Base-by-base conservation (phyloP, 2,329 filamentous ascomycete genomes). In the Pseudocercospora pini-densiflorae region DNA sequence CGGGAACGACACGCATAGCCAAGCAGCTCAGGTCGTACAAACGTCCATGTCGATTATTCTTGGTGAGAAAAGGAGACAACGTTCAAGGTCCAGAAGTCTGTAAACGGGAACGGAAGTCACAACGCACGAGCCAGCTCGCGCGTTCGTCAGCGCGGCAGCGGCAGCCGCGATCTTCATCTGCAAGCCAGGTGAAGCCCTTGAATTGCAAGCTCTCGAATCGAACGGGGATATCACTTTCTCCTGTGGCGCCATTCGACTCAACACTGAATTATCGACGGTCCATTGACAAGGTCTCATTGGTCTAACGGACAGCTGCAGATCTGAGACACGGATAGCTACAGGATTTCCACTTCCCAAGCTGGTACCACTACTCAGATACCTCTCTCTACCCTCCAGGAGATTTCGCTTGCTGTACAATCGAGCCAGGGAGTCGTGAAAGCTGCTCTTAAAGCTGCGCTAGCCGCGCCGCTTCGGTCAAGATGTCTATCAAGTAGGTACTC, bases 401-500 rank as follows among this genome's bases (percentile, higher is more conserved):
- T 29, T 40, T 40, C 29, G 54, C 54, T 33, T 58, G 54, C 54
- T 33, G 27, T 58, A 12, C 54, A 58, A 36, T 58, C 54, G 54
- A 33, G 54, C n/a, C 24, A 33, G 54, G 54, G 21, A 27, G 21
- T 24, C 23, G 51, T 24, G 21, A 12, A 23, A 40, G 33, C 29
- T 40, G 31, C n/a, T 36, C 27, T 21, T 40, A 58, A 40, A 40
- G 54, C 29, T 58, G 54, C 54, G 29, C 54, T 19, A 58, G 27
- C 54, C 29, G 54, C 54, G 31, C 47, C n/a, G 12, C 33, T 29
- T 49, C 43, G 8, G 29, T 14, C 27, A 59, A 23, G 60, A 70
- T 70, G 68, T 61, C 67, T 57, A 45, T 69, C 59, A 69, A 69
- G 36, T 49, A 45, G 53, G 64, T 63, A 31, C 27, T 31, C 23